These are phyloP conservation scores for Euphrasia confusa DNA, from an alignment of 257 asterid species.

Conservation along the genomic window DNA sequence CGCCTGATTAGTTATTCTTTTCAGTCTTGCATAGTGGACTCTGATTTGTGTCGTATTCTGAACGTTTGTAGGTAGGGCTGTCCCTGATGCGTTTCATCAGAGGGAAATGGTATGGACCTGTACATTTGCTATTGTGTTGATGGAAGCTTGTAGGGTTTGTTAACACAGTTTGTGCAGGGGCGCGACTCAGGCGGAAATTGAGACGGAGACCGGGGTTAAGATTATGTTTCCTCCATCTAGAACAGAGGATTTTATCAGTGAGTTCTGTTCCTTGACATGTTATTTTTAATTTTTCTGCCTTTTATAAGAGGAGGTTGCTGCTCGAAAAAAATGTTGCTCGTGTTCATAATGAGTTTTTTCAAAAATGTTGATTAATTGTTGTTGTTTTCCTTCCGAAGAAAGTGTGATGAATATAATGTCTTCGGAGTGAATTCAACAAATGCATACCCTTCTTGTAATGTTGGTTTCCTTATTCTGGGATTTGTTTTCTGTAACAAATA, in stretches of 20 bases:
- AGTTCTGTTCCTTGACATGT: slow-evolving; percentile 32
- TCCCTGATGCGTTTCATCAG: slow-evolving; percentile 68
- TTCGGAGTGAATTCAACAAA: not conserved
- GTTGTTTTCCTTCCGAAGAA: too few relatives aligned
- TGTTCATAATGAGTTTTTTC: not conserved
- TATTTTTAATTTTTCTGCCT: slow-evolving; percentile 10
- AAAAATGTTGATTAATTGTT: not conserved
- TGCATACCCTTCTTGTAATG: not conserved
- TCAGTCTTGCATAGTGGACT: not conserved
- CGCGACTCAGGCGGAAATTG: slow-evolving; percentile 52
- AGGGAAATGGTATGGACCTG: slow-evolving; percentile 64
- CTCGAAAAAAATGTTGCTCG: not conserved
- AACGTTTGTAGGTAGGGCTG: slow-evolving; percentile 62
- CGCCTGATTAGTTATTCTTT: not conserved
- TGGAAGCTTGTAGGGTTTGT: slow-evolving; percentile 17
- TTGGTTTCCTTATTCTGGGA: slow-evolving; percentile 1
- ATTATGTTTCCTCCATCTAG: slow-evolving; percentile 56
- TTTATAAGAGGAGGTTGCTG: slow-evolving; percentile 12
- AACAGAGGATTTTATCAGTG: slow-evolving; percentile 65
- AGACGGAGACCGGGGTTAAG: slow-evolving; percentile 54
- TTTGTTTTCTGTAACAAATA: slow-evolving; percentile 1
- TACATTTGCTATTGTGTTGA: slow-evolving; percentile 15
- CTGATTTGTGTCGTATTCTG: slow-evolving; percentile 21
- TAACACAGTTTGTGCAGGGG: slow-evolving; percentile 47
- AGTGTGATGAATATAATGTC: not conserved